Conservation (phyloP, 768 basidiomycete species). For the Rhodotorula kratochvilovae region DNA sequence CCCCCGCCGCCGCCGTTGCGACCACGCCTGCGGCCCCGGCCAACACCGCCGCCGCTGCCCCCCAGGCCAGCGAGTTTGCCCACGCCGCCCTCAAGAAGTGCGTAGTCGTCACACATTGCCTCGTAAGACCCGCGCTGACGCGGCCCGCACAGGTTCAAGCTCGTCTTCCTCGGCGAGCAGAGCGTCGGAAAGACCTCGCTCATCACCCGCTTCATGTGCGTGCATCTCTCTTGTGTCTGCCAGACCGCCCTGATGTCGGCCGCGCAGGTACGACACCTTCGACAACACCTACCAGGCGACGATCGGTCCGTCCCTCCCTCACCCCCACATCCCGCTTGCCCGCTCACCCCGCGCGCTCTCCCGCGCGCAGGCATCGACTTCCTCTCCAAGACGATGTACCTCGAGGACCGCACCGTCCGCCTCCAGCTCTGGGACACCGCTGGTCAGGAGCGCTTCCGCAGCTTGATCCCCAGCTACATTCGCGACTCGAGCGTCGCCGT, state of each 20-base stretch:
- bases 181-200: constrained; percentile 93
- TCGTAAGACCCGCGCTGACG: not conserved
- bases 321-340: not conserved
- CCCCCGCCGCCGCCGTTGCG: constrained; percentile 4
- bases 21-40: constrained; percentile 6
- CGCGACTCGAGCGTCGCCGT: constrained; percentile 98
- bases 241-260: constrained; percentile 49
- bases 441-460: constrained; percentile 96
- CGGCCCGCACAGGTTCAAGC: constrained; percentile 39
- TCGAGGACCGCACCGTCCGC: constrained; percentile 95
- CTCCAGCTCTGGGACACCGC: constrained; percentile 99
- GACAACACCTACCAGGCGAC: constrained; percentile 95
- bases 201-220: constrained; percentile 69
- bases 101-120: not conserved
- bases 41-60: constrained; percentile 7
- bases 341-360: not conserved
- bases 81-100: constrained; percentile 45
- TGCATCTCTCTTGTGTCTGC: not conserved
- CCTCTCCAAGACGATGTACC: constrained; percentile 98
- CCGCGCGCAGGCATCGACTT: constrained; percentile 72
- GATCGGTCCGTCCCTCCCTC: constrained; percentile 53
- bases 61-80: constrained; percentile 39
- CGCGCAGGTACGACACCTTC: constrained; percentile 99
- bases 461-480: constrained; percentile 96
- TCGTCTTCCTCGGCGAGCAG: constrained; percentile 45